phyloP scores from a whole-genome alignment of 1,139 yeast genomes.

The Geotrichum histeridarum region DNA sequence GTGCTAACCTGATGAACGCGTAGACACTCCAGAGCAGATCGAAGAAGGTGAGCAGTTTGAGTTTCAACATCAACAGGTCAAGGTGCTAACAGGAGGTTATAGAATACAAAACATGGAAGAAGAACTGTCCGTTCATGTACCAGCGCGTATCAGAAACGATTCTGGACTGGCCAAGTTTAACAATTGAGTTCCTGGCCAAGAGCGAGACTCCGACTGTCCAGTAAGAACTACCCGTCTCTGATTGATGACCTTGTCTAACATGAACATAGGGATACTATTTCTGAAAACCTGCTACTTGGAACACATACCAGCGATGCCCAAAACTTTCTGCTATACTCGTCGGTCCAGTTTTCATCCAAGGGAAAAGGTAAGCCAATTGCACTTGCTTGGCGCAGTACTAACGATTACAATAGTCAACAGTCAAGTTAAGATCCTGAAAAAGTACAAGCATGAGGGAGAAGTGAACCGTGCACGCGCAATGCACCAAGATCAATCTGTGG shows the following conservation, averaged over 20 bases:
- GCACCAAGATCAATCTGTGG: conserved; percentile 68
- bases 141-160: conserved; percentile 69
- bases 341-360: conserved; percentile 18
- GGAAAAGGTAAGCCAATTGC: conserved; percentile 12
- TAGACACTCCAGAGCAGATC: conserved; percentile 16
- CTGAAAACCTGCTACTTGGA: conserved; percentile 56
- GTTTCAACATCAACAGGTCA: not conserved
- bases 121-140: conserved; percentile 84
- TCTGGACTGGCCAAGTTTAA: conserved; percentile 53
- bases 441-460: conserved; percentile 20
- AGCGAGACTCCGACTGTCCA: conserved; percentile 11
- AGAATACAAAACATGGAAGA: conserved; percentile 93
- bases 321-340: conserved; percentile 55
- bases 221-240: not conserved
- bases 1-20: too few species aligned
- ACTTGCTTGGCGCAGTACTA: conserved; percentile 54
- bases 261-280: conserved; percentile 19
- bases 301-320: conserved; percentile 82
- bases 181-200: conserved; percentile 41
- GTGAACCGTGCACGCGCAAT: conserved; percentile 72
- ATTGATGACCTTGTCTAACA: not conserved
- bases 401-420: conserved; percentile 43
- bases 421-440: conserved; percentile 35
- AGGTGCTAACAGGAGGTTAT: not conserved
- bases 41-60: conserved; percentile 14